Evolutionary conservation across 2,329 filamentous ascomycete species (phyloP).

Genomic region (Sporothrix humicola): DNA sequence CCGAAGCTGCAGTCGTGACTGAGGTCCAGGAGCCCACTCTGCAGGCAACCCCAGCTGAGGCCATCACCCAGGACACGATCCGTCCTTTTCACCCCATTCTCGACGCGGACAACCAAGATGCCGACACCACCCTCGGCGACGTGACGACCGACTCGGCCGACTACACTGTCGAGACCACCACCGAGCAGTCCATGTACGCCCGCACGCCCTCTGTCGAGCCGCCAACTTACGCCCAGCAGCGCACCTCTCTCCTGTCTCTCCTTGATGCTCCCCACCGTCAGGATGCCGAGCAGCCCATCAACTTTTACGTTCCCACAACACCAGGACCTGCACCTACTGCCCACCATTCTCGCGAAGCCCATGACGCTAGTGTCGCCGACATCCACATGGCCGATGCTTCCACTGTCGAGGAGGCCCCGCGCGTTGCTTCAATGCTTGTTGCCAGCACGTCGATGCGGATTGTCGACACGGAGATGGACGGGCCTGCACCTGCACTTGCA

Average conservation of each 20-base stretch:
- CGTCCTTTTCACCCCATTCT: constrained; percentile 1
- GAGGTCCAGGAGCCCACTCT: not conserved
- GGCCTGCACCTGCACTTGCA: not conserved
- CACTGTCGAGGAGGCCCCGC: not conserved
- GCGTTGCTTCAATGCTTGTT: constrained; percentile 24
- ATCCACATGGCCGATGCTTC: constrained; percentile 27
- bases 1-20: not conserved
- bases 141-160: constrained; percentile 32
- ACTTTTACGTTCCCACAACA: constrained; percentile 51
- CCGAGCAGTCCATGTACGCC: constrained; percentile 53
- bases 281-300: constrained; percentile 45
- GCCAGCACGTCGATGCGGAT: constrained; percentile 23
- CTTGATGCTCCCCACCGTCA: constrained; percentile 60
- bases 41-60: not conserved
- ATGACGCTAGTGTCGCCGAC: not conserved
- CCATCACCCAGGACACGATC: not conserved
- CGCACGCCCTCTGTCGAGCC: constrained; percentile 68
- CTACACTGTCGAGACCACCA: constrained; percentile 21
- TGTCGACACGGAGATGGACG: constrained; percentile 26
- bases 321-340: constrained; percentile 13
- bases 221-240: constrained; percentile 62
- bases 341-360: not conserved
- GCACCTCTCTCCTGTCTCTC: constrained; percentile 65
- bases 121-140: constrained; percentile 46
- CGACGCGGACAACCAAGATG: constrained; percentile 40